Evolutionary conservation across 371 early-diverging fungal genomes (phyloP).

Genomic region (Encephalitozoon romaleae): DNA sequence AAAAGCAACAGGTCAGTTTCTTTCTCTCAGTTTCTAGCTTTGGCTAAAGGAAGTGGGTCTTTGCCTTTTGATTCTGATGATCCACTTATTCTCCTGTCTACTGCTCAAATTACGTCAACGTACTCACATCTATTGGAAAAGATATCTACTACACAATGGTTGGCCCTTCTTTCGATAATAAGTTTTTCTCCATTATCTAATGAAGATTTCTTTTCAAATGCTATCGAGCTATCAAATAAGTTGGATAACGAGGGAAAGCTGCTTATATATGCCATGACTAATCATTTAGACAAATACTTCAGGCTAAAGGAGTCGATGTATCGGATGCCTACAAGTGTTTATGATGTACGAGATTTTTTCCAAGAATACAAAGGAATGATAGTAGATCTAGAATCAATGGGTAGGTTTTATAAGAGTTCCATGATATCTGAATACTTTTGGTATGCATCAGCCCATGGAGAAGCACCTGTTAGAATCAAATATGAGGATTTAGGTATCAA

Average conservation of each 20-base stretch:
- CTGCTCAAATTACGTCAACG: background rate
- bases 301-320: background rate
- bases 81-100: background rate
- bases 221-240: background rate
- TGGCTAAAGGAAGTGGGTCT: background rate
- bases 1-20: background rate
- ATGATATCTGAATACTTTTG: slow-evolving; percentile 27
- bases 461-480: background rate
- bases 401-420: background rate
- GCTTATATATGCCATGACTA: slow-evolving; percentile 2
- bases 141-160: background rate
- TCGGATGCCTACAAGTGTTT: background rate
- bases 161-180: background rate
- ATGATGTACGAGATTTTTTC: slow-evolving; percentile 18
- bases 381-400: background rate
- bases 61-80: background rate
- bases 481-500: background rate
- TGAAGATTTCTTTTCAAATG: background rate
- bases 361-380: background rate
- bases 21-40: background rate
- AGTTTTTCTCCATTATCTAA: background rate
- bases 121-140: background rate
- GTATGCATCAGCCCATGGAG: slow-evolving; percentile 13
- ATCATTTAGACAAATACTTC: background rate
- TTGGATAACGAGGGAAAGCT: background rate